A percentile compares a stretch with the other conserved stretches of the same genome.
phyloP scores from a whole-genome alignment of 1,284 basidiomycete genomes.

The Boletus smithii region DNA sequence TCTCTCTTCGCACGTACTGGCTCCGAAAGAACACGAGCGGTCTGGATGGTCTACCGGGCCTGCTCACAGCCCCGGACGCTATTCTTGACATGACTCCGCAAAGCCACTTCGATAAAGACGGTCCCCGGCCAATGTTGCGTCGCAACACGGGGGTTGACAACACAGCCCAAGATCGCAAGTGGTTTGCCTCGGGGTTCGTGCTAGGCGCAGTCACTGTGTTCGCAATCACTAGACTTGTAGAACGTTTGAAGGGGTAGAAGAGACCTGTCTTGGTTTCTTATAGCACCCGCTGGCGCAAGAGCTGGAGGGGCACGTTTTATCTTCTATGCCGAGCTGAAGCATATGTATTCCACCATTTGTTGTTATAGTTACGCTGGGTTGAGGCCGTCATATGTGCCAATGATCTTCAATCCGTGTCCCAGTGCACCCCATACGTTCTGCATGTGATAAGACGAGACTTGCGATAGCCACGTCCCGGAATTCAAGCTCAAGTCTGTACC shows the following conservation, averaged over 20 bases:
- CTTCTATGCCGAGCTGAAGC: too few relatives aligned
- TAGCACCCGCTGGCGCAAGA: too few relatives aligned
- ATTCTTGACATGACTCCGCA: conserved; percentile 10
- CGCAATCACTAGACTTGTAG: conserved; percentile 2
- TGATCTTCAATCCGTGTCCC: conserved; percentile 41
- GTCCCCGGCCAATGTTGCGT: conserved; percentile 11
- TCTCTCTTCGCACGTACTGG: conserved; percentile 48
- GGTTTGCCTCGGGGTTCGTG: conserved; percentile 19
- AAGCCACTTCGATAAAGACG: conserved; percentile 17
- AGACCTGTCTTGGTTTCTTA: not conserved
- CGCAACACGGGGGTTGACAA: not conserved
- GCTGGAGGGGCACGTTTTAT: too few relatives aligned
- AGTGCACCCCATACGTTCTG: conserved; percentile 36
- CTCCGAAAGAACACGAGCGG: conserved; percentile 41
- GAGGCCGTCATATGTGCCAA: conserved; percentile 28
- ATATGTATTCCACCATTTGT: too few relatives aligned
- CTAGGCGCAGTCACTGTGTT: conserved; percentile 12
- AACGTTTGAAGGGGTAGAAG: conserved; percentile 6
- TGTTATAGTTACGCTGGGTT: too few relatives aligned
- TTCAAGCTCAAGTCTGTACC: too few relatives aligned
- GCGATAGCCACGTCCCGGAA: conserved; percentile 76
- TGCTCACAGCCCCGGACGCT: conserved; percentile 29
- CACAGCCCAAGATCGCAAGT: conserved; percentile 1
- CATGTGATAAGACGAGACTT: conserved; percentile 40
- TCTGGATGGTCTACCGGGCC: conserved; percentile 49